Percentiles rank a stretch among this genome's conserved stretches.
Conservation (phyloP, 2,329 filamentous ascomycete species). For the Alternaria arborescens region DNA sequence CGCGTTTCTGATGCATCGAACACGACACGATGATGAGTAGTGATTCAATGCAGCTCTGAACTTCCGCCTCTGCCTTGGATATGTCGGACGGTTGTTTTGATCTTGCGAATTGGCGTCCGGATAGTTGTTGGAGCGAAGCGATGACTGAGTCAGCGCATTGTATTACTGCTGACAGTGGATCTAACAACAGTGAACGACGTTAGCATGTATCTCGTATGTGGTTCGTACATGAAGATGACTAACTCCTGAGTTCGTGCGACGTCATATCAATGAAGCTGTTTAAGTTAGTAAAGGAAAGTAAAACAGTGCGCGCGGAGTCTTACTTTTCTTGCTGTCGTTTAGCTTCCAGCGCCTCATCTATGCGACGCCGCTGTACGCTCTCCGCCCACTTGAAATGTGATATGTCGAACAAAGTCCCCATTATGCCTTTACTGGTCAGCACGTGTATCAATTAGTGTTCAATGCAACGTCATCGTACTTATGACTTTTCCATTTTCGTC, state of each 20-base stretch:
- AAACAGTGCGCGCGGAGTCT: background rate
- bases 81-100: conserved; percentile 10
- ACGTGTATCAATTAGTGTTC: background rate
- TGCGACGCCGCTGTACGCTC: conserved; percentile 42
- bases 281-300: conserved; percentile 12
- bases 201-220: background rate
- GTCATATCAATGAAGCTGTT: conserved; percentile 43
- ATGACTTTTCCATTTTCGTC: conserved; percentile 35
- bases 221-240: background rate
- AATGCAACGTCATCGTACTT: conserved; percentile 16
- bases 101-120: conserved; percentile 4
- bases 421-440: conserved; percentile 29
- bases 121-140: conserved; percentile 35
- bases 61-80: conserved; percentile 22
- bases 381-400: conserved; percentile 52
- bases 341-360: conserved; percentile 48
- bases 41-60: conserved; percentile 41
- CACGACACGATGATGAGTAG: conserved; percentile 47
- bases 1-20: conserved; percentile 51
- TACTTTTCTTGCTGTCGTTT: conserved; percentile 51
- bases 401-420: conserved; percentile 50
- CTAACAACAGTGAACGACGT: background rate
- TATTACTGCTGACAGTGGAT: conserved; percentile 50
- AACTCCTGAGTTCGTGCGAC: conserved; percentile 49
- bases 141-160: conserved; percentile 56